phyloP scores from a whole-genome alignment of 2,329 filamentous ascomycete genomes.

The Xylariaceae sp. region DNA sequence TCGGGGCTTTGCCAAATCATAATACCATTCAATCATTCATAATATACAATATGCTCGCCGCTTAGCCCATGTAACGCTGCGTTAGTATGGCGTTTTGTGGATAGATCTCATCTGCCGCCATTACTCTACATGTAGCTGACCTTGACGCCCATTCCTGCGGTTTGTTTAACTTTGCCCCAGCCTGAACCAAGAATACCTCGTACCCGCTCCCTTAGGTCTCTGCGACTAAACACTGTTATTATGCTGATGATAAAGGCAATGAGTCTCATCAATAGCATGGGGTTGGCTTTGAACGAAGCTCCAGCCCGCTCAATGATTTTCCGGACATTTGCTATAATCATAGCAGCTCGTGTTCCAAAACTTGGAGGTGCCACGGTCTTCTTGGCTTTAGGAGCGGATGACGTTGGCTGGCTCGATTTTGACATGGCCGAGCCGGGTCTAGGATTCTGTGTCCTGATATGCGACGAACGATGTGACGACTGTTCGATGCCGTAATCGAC shows the following conservation, averaged over 20 bases:
- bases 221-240: conserved; percentile 68
- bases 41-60: conserved; percentile 23
- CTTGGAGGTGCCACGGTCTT: conserved; percentile 36
- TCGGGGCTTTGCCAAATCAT: conserved; percentile 10
- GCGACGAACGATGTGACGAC: conserved; percentile 39
- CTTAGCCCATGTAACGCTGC: conserved; percentile 18
- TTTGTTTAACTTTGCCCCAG: conserved; percentile 78
- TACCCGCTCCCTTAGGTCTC: conserved; percentile 70
- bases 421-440: conserved; percentile 35
- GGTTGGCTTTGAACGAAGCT: conserved; percentile 51
- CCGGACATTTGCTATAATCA: conserved; percentile 51
- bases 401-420: conserved; percentile 28
- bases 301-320: conserved; percentile 50
- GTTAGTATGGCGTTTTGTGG: conserved; percentile 9
- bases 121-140: conserved; percentile 79
- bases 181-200: conserved; percentile 62
- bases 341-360: conserved; percentile 46
- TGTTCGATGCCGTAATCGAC: conserved; percentile 67
- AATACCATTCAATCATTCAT: conserved; percentile 23
- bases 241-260: conserved; percentile 78
- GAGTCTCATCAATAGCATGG: conserved; percentile 55
- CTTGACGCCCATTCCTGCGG: conserved; percentile 94
- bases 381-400: conserved; percentile 29
- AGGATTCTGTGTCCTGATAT: conserved; percentile 33
- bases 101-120: background rate